Evolutionary conservation across 768 basidiomycete genomes (phyloP).

Genomic region (Auricularia auricula-judae): DNA sequence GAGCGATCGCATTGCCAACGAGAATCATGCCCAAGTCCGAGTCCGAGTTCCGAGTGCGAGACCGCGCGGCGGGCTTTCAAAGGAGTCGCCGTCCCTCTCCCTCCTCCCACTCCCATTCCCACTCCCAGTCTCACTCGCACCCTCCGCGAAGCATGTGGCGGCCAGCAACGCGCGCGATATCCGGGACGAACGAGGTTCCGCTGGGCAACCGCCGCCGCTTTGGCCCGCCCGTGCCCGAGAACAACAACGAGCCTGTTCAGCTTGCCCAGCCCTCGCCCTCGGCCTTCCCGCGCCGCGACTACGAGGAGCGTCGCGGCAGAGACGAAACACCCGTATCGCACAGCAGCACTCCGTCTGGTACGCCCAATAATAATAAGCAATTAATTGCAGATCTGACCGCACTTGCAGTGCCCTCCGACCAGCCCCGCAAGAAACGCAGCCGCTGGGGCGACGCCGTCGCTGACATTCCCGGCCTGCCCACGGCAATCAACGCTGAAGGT

Average conservation of each 20-base stretch:
- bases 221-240: slow-evolving; percentile 78
- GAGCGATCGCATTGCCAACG: no score
- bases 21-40: no score
- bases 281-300: slow-evolving; percentile 54
- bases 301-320: neutral
- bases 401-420: slow-evolving; percentile 64
- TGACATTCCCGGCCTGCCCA: slow-evolving; percentile 86
- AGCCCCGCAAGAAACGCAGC: slow-evolving; percentile 88
- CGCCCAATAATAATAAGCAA: neutral
- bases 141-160: slow-evolving; percentile 52
- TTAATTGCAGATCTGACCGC: slow-evolving; percentile 21
- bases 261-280: slow-evolving; percentile 81
- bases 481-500: slow-evolving; percentile 85
- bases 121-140: no score
- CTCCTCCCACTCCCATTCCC: no score
- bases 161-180: slow-evolving; percentile 79
- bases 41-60: no score
- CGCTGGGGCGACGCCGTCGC: slow-evolving; percentile 95
- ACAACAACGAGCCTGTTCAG: slow-evolving; percentile 69
- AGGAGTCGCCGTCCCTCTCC: no score
- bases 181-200: slow-evolving; percentile 87
- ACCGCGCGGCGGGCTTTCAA: no score
- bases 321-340: neutral
- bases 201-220: slow-evolving; percentile 85
- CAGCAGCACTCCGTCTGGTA: slow-evolving; percentile 6